Percentiles rank a stretch among this genome's conserved stretches.
These are phyloP conservation scores for Aspergillus quadricinctus DNA, from an alignment of 2,329 filamentous ascomycete genomes.

Conservation along the genomic window DNA sequence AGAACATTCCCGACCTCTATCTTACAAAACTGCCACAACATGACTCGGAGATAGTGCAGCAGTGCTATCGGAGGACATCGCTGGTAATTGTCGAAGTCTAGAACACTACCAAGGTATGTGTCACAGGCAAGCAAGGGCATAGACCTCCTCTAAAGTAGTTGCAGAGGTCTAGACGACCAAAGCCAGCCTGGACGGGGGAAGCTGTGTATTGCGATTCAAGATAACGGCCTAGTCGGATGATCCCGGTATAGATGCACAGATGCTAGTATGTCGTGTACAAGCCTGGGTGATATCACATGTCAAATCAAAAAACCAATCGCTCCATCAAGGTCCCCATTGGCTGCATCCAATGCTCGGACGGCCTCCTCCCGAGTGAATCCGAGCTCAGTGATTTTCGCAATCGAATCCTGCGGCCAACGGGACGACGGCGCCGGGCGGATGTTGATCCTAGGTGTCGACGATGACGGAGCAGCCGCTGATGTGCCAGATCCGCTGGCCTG, in stretches of 20 bases:
- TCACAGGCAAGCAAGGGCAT: neutral
- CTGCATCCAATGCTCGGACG: slow-evolving; percentile 73
- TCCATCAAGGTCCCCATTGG: slow-evolving; percentile 78
- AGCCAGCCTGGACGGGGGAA: too few relatives aligned
- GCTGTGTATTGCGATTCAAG: too few relatives aligned
- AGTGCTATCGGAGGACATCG: too few relatives aligned
- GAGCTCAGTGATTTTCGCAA: slow-evolving; percentile 71
- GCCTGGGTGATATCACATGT: slow-evolving; percentile 8
- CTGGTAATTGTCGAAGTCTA: too few relatives aligned
- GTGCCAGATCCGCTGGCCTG: slow-evolving; percentile 20
- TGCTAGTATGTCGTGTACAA: neutral
- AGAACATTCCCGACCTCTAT: too few relatives aligned
- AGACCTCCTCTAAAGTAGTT: neutral
- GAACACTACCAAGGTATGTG: neutral
- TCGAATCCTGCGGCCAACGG: slow-evolving; percentile 56
- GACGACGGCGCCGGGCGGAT: slow-evolving; percentile 27
- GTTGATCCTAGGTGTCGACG: slow-evolving; percentile 21
- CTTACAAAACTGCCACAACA: too few relatives aligned
- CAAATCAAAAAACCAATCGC: slow-evolving; percentile 75
- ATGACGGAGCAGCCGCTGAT: slow-evolving; percentile 13
- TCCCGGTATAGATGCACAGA: neutral
- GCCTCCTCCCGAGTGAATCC: slow-evolving; percentile 75
- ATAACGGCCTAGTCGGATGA: neutral
- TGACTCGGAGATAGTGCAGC: too few relatives aligned
- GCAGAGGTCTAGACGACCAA: neutral